These are phyloP conservation scores for Suillus subluteus DNA, from an alignment of 768 basidiomycete genomes.

Conservation along the genomic window DNA sequence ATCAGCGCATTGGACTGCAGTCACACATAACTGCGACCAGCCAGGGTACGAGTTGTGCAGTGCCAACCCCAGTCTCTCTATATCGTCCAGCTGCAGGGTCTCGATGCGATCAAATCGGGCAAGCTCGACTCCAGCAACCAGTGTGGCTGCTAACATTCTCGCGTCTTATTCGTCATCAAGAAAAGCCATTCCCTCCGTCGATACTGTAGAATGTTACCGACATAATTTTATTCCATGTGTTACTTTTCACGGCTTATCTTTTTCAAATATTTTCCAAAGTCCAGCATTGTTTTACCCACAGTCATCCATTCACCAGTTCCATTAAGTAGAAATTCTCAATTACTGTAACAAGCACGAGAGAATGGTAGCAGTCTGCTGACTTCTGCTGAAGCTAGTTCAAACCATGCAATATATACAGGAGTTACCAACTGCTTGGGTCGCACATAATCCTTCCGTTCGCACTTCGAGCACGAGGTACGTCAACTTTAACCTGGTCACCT, in stretches of 20 bases:
- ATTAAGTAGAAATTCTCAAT: background rate
- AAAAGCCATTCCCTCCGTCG: no score
- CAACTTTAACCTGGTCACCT: slow-evolving; percentile 5
- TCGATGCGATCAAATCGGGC: no score
- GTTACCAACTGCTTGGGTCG: slow-evolving; percentile 1
- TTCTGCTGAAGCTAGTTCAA: background rate
- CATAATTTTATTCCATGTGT: no score
- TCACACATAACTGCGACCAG: no score
- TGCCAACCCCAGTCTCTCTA: background rate
- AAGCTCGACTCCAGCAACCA: no score
- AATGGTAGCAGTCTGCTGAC: background rate
- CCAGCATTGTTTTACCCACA: no score
- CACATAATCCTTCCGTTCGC: background rate
- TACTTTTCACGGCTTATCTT: no score
- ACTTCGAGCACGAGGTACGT: slow-evolving; percentile 9
- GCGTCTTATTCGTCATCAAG: no score
- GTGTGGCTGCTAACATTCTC: no score
- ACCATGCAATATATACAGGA: background rate
- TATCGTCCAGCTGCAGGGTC: background rate
- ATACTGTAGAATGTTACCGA: no score
- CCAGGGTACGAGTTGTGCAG: background rate
- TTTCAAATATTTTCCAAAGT: no score
- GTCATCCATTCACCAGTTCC: background rate
- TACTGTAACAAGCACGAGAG: background rate
- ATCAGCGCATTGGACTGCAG: background rate